Conservation (phyloP, 768 basidiomycete genomes). For the Serendipita sp. region DNA sequence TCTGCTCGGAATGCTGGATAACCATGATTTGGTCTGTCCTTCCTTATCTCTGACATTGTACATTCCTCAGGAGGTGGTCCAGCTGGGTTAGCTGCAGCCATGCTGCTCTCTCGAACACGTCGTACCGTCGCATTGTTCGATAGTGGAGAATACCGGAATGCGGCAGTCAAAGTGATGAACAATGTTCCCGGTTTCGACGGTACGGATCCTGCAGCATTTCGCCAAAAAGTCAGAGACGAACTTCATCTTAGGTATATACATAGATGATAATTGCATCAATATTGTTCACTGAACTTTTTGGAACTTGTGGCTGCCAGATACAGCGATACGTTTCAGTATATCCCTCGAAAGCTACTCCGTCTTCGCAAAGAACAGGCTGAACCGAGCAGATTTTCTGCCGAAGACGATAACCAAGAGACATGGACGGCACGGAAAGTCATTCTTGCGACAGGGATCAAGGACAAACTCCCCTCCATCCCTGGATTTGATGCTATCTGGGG, state of each 20-base stretch:
- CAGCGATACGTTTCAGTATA: background rate
- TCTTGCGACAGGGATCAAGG: background rate
- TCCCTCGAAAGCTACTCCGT: background rate
- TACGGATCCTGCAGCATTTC: background rate
- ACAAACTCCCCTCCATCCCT: background rate
- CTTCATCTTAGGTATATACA: background rate
- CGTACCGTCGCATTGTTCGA: constrained; percentile 16
- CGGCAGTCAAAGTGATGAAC: constrained; percentile 9
- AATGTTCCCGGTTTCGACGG: constrained; percentile 9
- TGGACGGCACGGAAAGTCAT: background rate
- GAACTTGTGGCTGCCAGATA: too few species aligned
- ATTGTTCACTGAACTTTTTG: too few species aligned
- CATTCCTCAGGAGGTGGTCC: constrained; percentile 16
- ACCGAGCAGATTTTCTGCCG: too few species aligned
- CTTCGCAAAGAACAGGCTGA: too few species aligned
- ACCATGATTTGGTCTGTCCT: too few species aligned
- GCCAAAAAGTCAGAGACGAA: background rate
- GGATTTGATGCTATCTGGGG: background rate
- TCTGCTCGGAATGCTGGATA: too few species aligned
- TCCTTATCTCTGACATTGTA: too few species aligned
- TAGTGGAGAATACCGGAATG: constrained; percentile 15
- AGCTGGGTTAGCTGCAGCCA: constrained; percentile 18
- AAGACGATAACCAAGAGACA: background rate
- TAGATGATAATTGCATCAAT: too few species aligned
- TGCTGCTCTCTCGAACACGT: constrained; percentile 13